Evolutionary conservation across 768 basidiomycete species (phyloP).

Genomic region (Pluteus cervinus): DNA sequence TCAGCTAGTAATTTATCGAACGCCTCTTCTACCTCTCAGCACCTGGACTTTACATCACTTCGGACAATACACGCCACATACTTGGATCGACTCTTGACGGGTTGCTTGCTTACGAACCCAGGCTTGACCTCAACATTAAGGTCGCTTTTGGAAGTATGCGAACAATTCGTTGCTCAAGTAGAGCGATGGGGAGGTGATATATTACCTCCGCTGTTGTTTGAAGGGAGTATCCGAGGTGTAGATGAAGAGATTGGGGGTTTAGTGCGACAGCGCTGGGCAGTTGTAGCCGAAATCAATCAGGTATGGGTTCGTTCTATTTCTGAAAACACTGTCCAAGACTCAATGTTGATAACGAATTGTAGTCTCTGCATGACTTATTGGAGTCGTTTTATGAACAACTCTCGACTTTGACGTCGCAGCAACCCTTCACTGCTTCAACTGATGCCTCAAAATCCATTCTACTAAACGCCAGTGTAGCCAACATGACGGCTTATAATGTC

Average conservation of each 20-base stretch:
- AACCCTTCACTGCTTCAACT: constrained; percentile 52
- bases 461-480: constrained; percentile 51
- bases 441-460: constrained; percentile 71
- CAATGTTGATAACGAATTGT: constrained; percentile 2
- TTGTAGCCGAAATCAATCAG: constrained; percentile 75
- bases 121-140: constrained; percentile 57
- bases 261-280: constrained; percentile 62
- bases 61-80: constrained; percentile 79
- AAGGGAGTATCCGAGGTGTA: constrained; percentile 63
- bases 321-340: no score
- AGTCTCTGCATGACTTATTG: constrained; percentile 65
- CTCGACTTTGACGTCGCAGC: constrained; percentile 69
- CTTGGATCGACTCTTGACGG: constrained; percentile 71
- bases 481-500: constrained; percentile 47
- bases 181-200: constrained; percentile 93
- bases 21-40: constrained; percentile 29
- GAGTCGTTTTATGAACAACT: constrained; percentile 79
- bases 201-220: constrained; percentile 75
- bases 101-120: constrained; percentile 69
- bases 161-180: constrained; percentile 80
- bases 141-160: constrained; percentile 76
- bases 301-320: constrained; percentile 30
- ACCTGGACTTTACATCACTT: constrained; percentile 82
- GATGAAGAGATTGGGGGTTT: constrained; percentile 60
- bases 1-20: no score